Evolutionary conservation across 495 filamentous ascomycete genomes (phyloP), one percentile per base, ranked within the genome.

Genomic region (Hypoxylon crocopeplum): DNA sequence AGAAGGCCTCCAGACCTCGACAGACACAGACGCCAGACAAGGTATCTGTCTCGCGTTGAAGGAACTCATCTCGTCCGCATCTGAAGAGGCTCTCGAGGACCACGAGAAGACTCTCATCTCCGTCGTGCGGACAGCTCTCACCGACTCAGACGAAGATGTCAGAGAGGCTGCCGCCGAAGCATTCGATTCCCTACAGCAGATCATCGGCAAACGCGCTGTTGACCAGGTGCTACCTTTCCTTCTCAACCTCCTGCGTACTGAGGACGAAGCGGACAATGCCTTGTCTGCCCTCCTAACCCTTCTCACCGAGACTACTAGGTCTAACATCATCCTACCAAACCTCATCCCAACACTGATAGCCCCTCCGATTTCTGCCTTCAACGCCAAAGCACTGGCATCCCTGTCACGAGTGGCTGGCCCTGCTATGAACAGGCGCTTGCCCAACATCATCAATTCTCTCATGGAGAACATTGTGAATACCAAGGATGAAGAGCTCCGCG

Each of bases 1-100:
- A 68, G 92, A 96, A 70, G 93, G 94, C 29, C 80, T 98, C 30
- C 89, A 92, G 59, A 89, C 82, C 3, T 90, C 93, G 19, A 89
- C 87, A 16, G 94, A 98, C 75, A 89, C 92, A 13, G 91, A 98
- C 75, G 89, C 93, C 51, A 95, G 89, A 72, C 93, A 98, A 78
- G 94, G 94, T 69, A 98, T 98, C 55, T 98, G 94, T 69, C 93
- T 98, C 67, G 94, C 94, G 17, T 79, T 98, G 56, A 89, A 89
- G 50, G 94, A 98, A 72, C 85, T 98, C 40, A 96, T 97, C 55
- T 81, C 87, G 25, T 93, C 95, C n/a, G 91, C 95, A 15, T 91
- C 93, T 25, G 82, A 86, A 5, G 94, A 98, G 37, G 85, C 89
- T 19, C 81, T 98, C 21, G 92, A 96, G 70, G 93, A 96, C 53